Evolutionary conservation across 2,329 filamentous ascomycete genomes (phyloP).

Genomic region (Colletotrichum magnum): DNA sequence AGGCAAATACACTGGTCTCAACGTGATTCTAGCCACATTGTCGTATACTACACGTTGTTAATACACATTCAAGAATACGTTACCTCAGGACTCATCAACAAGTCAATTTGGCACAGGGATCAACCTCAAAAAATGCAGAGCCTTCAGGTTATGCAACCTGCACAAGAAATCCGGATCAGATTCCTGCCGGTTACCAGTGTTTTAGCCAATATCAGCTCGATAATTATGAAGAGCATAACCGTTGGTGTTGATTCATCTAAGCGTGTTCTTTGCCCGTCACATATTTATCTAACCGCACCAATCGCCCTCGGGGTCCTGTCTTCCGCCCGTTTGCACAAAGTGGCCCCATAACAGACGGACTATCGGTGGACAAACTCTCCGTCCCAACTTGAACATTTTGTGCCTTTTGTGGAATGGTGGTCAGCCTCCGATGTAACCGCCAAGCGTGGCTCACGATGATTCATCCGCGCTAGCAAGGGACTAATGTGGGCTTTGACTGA

Average conservation of each 20-base stretch:
- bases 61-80: too few relatives aligned
- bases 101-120: too few relatives aligned
- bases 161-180: too few relatives aligned
- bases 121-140: too few relatives aligned
- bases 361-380: constrained; percentile 25
- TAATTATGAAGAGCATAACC: not conserved
- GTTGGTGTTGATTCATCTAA: not conserved
- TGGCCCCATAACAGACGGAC: not conserved
- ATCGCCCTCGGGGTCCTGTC: constrained; percentile 19
- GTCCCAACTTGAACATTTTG: constrained; percentile 6
- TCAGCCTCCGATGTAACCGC: constrained; percentile 3
- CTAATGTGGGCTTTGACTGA: not conserved
- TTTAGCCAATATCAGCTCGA: not conserved
- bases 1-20: too few relatives aligned
- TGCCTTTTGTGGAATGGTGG: constrained; percentile 4
- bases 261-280: not conserved
- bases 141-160: too few relatives aligned
- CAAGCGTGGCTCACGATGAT: constrained; percentile 38
- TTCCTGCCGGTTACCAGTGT: not conserved
- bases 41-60: too few relatives aligned
- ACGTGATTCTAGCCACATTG: too few relatives aligned
- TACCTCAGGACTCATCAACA: too few relatives aligned
- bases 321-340: constrained; percentile 8
- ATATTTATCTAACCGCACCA: not conserved
- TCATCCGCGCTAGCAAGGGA: constrained; percentile 37